Evolutionary conservation across 371 early-diverging fungal genomes (phyloP), one percentile per base, ranked within the genome.

Genomic region (Furculomyces boomerangus): DNA sequence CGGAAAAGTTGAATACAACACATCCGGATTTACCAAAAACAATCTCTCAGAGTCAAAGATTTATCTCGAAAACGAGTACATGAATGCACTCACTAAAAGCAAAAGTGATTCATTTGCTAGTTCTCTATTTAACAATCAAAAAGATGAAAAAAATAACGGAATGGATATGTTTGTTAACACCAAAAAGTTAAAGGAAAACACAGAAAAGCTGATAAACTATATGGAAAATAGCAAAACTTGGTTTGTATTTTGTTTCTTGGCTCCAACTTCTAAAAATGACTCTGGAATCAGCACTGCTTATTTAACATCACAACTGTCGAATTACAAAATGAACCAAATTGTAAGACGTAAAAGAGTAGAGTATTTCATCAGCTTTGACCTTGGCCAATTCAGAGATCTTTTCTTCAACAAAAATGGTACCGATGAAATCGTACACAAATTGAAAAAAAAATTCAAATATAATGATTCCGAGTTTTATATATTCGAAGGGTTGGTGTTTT

Each of bases 141-240:
- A 24, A n/a, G 43, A 50, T 27, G 32, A 24, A 24, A 7, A 35
- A n/a, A 30, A 35, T 24, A 20, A 30, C 63, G 39, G 61, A 67
- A 31, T 73, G 71, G 59, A 71, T 72, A 18, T 60, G 69, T 3
- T 73, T 73, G 24, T 58, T 82, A 32, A 70, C 70, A 3, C 65
- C 77, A n/a, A n/a, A 8, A 81, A 88, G 62, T 73, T 87, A 57
- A 78, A 81, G 50, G 72, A 76, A 20, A 73, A 84, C 0, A 57
- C 88, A 35, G 74, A 78, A 51, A 88, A 86, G 53, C 70, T 95
- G 2, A 61, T 87, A 14, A 78, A 77, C 31, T 80, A 87, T 0
- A 64, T 93, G 24, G 77, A 78, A 50, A 86, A 86, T 46, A 86
- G 92, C 0, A 77, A 80, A 35, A 71, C 85, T 20, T 93, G 92